A percentile compares a stretch with the other conserved stretches of the same genome.
These are phyloP conservation scores for Albugo candida DNA, from an alignment of 352 stramenopile genomes.

Conservation along the genomic window DNA sequence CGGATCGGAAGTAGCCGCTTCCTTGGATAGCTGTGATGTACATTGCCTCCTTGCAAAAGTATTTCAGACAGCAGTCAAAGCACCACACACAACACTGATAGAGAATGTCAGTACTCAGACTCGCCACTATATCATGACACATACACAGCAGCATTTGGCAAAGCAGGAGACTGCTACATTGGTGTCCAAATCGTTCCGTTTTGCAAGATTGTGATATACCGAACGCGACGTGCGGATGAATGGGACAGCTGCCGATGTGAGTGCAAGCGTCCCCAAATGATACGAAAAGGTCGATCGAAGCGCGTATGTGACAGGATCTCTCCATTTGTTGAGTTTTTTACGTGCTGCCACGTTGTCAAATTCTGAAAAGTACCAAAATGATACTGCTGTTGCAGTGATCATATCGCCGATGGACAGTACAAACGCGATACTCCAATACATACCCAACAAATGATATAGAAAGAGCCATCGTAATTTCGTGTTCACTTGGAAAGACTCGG, in stretches of 20 bases:
- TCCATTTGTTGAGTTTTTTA: conserved; percentile 24
- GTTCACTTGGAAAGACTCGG: conserved; percentile 45
- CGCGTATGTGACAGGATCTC: conserved; percentile 38
- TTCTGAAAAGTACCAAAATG: conserved; percentile 58
- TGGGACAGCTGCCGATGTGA: conserved; percentile 35
- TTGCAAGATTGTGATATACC: conserved; percentile 68
- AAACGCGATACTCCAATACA: conserved; percentile 61
- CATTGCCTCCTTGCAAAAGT: conserved; percentile 64
- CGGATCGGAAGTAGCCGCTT: conserved; percentile 51
- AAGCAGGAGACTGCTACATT: conserved; percentile 32
- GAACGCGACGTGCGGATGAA: conserved; percentile 42
- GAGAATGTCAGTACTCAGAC: conserved; percentile 1
- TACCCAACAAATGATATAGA: conserved; percentile 50
- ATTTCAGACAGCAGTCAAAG: conserved; percentile 69
- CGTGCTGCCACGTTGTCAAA: conserved; percentile 30
- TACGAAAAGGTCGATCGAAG: conserved; percentile 35
- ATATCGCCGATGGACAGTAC: conserved; percentile 50
- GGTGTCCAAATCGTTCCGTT: conserved; percentile 59
- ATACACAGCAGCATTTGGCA: conserved; percentile 50
- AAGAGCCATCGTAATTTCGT: conserved; percentile 54
- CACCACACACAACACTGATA: conserved; percentile 62
- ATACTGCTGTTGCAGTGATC: conserved; percentile 48
- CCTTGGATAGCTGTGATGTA: conserved; percentile 70
- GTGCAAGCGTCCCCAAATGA: conserved; percentile 48
- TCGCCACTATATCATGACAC: conserved; percentile 8